Percentiles rank a stretch among this genome's conserved stretches.
Evolutionary conservation across 2,329 filamentous ascomycete genomes (phyloP).

Genomic region (Hypoxylon sp.): DNA sequence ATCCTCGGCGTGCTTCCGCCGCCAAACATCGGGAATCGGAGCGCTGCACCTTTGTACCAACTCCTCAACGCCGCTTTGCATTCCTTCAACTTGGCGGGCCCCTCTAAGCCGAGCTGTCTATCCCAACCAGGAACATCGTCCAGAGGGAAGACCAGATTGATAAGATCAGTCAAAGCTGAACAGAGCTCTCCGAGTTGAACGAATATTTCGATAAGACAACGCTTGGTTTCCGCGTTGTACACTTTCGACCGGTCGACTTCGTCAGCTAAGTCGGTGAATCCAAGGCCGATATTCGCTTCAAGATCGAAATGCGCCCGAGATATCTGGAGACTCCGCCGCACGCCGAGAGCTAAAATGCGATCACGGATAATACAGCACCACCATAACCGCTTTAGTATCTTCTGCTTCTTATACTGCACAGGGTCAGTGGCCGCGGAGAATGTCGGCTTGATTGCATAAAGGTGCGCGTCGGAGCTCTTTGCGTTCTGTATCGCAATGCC

Average conservation of each 20-base stretch:
- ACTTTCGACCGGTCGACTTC: constrained; percentile 60
- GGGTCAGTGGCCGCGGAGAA: constrained; percentile 48
- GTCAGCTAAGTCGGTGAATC: constrained; percentile 58
- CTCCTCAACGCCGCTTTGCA: constrained; percentile 54
- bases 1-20: constrained; percentile 48
- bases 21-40: constrained; percentile 55
- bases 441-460: constrained; percentile 53
- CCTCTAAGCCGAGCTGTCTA: constrained; percentile 50
- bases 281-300: constrained; percentile 53
- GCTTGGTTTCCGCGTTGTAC: constrained; percentile 60
- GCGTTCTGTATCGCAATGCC: constrained; percentile 63
- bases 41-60: constrained; percentile 56
- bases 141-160: constrained; percentile 59
- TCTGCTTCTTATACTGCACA: constrained; percentile 53
- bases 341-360: constrained; percentile 61
- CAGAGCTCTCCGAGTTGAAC: constrained; percentile 60
- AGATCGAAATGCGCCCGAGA: constrained; percentile 61
- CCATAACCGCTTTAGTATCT: constrained; percentile 63
- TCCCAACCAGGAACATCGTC: constrained; percentile 58
- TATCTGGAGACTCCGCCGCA: constrained; percentile 64
- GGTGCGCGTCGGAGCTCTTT: constrained; percentile 58
- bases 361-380: constrained; percentile 67
- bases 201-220: constrained; percentile 58
- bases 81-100: constrained; percentile 50
- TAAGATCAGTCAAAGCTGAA: constrained; percentile 60